Evolutionary conservation across 306 rosid species (phyloP).

Genomic region (Erythrophleum fordii): DNA sequence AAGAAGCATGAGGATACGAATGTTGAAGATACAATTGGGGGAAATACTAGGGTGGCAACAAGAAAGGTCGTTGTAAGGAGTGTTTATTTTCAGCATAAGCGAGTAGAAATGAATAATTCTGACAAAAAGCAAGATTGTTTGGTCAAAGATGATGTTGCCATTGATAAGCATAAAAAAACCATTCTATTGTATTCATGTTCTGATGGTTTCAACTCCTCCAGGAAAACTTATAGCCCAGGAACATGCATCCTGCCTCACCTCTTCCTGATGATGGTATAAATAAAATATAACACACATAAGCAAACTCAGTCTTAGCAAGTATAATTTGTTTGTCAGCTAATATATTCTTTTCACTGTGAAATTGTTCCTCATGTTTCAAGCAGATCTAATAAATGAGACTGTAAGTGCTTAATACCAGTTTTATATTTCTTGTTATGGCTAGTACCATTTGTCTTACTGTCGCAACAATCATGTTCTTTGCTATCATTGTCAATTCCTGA

Average conservation of each 20-base stretch:
- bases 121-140: slow-evolving; percentile 41
- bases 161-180: slow-evolving; percentile 34
- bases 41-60: slow-evolving; percentile 50
- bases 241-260: slow-evolving; percentile 40
- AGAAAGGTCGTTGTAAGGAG: slow-evolving; percentile 78
- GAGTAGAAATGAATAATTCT: slow-evolving; percentile 42
- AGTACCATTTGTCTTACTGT: slow-evolving; percentile 27
- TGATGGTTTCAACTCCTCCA: slow-evolving; percentile 48
- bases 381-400: background rate
- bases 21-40: slow-evolving; percentile 45
- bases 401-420: slow-evolving; percentile 2
- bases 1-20: slow-evolving; percentile 51
- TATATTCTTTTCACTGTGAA: background rate
- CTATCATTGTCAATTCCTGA: background rate
- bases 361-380: background rate
- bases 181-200: slow-evolving; percentile 32
- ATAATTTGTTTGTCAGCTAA: slow-evolving; percentile 13
- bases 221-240: slow-evolving; percentile 62
- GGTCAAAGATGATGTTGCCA: slow-evolving; percentile 31
- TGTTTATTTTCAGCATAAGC: slow-evolving; percentile 65
- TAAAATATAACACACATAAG: slow-evolving; percentile 17
- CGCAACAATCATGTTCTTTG: slow-evolving; percentile 13
- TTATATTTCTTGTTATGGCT: slow-evolving; percentile 13
- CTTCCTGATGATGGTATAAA: slow-evolving; percentile 54
- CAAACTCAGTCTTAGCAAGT: background rate